Evolutionary conservation across 768 basidiomycete species (phyloP).

Genomic region (Filobasidium floriforme): DNA sequence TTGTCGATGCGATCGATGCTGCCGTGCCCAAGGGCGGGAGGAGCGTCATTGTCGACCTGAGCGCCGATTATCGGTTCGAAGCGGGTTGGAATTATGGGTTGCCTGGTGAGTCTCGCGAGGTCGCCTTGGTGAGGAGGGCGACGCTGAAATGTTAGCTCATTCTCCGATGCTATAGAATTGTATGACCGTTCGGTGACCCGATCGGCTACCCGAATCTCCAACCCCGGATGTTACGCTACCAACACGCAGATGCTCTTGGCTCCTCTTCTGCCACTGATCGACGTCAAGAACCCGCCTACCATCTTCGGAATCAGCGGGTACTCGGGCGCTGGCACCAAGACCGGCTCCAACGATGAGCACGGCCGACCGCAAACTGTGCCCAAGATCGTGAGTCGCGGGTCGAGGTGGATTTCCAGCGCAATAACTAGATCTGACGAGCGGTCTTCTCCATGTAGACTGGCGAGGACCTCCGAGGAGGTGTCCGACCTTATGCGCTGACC

Average conservation of each 20-base stretch:
- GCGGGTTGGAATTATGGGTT: conserved; percentile 93
- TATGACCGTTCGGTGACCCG: conserved; percentile 68
- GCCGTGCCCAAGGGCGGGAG: conserved; percentile 56
- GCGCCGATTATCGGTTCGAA: conserved; percentile 94
- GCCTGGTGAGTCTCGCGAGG: conserved; percentile 70
- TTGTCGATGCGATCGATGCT: conserved; percentile 85
- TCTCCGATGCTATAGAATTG: conserved; percentile 46
- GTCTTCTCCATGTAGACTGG: conserved; percentile 47
- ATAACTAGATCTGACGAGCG: no score
- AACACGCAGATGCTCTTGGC: conserved; percentile 85
- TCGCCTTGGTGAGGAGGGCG: conserved; percentile 37
- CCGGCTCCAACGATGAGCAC: conserved; percentile 53
- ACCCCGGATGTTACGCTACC: conserved; percentile 96
- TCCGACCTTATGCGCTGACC: conserved; percentile 81
- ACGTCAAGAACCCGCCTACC: conserved; percentile 58
- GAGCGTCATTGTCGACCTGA: conserved; percentile 73
- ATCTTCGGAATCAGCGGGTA: conserved; percentile 91
- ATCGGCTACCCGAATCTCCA: conserved; percentile 75
- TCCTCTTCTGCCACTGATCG: conserved; percentile 69
- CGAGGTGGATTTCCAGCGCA: background rate
- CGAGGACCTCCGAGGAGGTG: conserved; percentile 63
- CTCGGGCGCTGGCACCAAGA: conserved; percentile 85
- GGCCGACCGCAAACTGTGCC: conserved; percentile 68
- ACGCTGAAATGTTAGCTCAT: conserved; percentile 27
- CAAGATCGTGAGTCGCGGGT: conserved; percentile 56